Evolutionary conservation across 441 rosid genomes (phyloP).

Genomic region (Aquilaria agallochum): DNA sequence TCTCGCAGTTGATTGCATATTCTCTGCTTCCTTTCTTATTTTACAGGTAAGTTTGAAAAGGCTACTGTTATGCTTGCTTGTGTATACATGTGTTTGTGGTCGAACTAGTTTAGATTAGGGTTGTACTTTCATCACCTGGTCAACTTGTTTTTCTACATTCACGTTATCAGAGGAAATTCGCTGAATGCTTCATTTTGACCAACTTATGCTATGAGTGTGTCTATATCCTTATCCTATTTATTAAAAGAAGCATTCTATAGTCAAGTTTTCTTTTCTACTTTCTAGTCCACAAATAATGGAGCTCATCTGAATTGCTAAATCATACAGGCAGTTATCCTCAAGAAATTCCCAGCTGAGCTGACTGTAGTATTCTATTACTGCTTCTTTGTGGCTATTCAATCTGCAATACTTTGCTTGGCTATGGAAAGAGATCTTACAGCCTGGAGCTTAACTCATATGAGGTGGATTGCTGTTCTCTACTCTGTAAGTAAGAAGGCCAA

Average conservation of each 20-base stretch:
- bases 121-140: too few species aligned
- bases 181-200: too few species aligned
- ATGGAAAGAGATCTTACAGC: constrained; percentile 37
- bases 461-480: constrained; percentile 39
- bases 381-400: constrained; percentile 52
- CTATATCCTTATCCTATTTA: too few species aligned
- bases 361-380: constrained; percentile 45
- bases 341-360: constrained; percentile 51
- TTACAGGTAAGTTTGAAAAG: constrained; percentile 32
- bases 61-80: too few species aligned
- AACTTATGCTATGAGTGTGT: too few species aligned
- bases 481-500: constrained; percentile 34
- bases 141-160: too few species aligned
- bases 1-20: constrained; percentile 44
- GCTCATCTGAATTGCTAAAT: constrained; percentile 4
- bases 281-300: background rate
- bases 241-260: background rate
- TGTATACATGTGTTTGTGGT: too few species aligned
- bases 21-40: constrained; percentile 40
- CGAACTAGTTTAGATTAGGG: too few species aligned
- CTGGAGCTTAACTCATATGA: constrained; percentile 43
- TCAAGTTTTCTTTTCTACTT: too few species aligned
- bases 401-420: constrained; percentile 37
- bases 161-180: too few species aligned
- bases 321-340: constrained; percentile 44